Base-by-base conservation (phyloP, 2,329 filamentous ascomycete species). In the Emergomyces orientalis region DNA sequence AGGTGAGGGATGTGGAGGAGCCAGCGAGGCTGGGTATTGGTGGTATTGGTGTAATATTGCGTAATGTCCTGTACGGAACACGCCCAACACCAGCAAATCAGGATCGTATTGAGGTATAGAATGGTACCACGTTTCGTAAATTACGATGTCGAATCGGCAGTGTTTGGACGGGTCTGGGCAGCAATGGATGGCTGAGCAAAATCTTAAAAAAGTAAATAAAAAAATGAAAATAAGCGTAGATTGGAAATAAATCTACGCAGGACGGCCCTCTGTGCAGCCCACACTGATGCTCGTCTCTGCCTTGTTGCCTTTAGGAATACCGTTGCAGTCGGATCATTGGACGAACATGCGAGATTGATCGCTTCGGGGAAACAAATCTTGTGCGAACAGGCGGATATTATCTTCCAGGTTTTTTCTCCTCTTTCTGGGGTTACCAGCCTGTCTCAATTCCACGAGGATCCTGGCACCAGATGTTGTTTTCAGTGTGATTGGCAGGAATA, bases 361-460 rank as follows among this genome's bases (percentile, higher is more conserved):
- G 25, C 25, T 52, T 37, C 4, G 54, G 34, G 34, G 34, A 13
- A 13, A 32, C 6, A 54, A 19, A 13, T 34, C 30, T 54, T n/a
- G 19, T 54, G 51, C 30, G 51, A 54, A 54, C 27, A n/a, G 13
- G 51, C 30, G 9, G 32, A 13, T 56, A 37, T 39, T 39, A 6
- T 32, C 39, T 32, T 39, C 56, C 14, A 27, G 41, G 22, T 45
- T 41, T 45, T 32, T 45, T 37, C 22, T 45, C 13, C 13, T 34
- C 17, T 32, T 17, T 37, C 32, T 43, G 3, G 39, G 30, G 25
- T 47, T 59, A 19, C 17, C 39, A 59, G 27, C 0, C 14, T 32
- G 39, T 45, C 14, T 59, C 22, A 47, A 39, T 59, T 59, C 39
- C 41, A 59, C 56, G 56, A 45, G 56, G 56, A 34, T 30, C 22